Base-by-base conservation (phyloP, 345 rosid species). In the Populus davidiana region DNA sequence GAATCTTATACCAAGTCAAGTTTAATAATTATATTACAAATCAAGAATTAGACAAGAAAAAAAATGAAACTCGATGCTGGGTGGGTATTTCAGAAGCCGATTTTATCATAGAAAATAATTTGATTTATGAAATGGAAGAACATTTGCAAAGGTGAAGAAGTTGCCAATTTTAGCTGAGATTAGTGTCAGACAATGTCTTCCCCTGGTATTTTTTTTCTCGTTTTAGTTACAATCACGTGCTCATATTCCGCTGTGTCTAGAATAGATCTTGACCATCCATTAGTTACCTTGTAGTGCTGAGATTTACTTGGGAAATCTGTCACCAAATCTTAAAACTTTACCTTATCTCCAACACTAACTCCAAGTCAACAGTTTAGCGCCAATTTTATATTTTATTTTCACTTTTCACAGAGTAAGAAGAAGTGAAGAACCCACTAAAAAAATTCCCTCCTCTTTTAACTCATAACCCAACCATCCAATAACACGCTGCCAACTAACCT, bases 361-460 rank as follows among this genome's bases (percentile, higher is more conserved):
- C 39, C 66, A 69, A 69, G 81, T 85, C 78, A 76, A 71, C 86
- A 52, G 17, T 74, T 80, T 80, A 80, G 81, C 82, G 86, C 85
- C 86, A 74, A 62, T 44, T 85, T 77, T 70, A 5, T 79, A 67
- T 67, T 23, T 70, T 31, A 56, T 50, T 76, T 72, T 74, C 35
- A 41, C 49, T 59, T 77, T 78, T 50, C 18, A 50, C 80, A 14
- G 47, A 43, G 47, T 41, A 13, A n/a, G 70, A 47, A 27, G 67
- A 73, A 29, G 38, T 77, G 10, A 39, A 39, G 17, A 47, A 47
- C 66, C 54, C 18, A 27, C 16, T 18, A 65, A 52, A 78, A 43
- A 29, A 75, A 52, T 25, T 68, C 72, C 69, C 73, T 64, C 71
- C 4, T 66, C 65, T 69, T 80, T 39, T 35, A 39, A 1, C 36